Evolutionary conservation across 176 grass and related monocot species (phyloP).

Genomic region (Pontederia crassipes): DNA sequence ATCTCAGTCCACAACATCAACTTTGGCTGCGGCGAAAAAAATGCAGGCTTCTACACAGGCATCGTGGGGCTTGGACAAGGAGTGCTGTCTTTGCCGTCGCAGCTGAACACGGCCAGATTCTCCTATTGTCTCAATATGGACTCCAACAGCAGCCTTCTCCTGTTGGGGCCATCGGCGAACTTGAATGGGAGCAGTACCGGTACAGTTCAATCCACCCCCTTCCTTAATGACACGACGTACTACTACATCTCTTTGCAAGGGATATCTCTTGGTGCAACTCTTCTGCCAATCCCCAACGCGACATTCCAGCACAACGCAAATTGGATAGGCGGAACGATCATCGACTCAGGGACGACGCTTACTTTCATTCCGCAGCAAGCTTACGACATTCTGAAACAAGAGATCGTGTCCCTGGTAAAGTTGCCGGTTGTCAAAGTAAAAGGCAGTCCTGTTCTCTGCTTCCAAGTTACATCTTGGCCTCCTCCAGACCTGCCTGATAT

Average conservation of each 20-base stretch:
- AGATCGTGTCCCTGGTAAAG: conserved; percentile 23
- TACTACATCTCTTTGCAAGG: conserved; percentile 60
- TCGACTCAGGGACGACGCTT: conserved; percentile 48
- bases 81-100: conserved; percentile 34
- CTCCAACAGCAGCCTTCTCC: conserved; percentile 24
- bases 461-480: conserved; percentile 2
- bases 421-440: not conserved
- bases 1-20: conserved; percentile 6
- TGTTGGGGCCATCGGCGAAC: conserved; percentile 40
- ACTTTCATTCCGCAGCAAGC: conserved; percentile 29
- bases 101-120: conserved; percentile 35
- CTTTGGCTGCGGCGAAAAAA: conserved; percentile 46
- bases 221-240: conserved; percentile 27
- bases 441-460: conserved; percentile 35
- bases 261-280: conserved; percentile 24
- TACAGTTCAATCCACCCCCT: conserved; percentile 31
- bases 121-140: conserved; percentile 44
- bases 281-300: conserved; percentile 5
- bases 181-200: conserved; percentile 3
- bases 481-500: conserved; percentile 20
- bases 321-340: conserved; percentile 34
- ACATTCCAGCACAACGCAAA: conserved; percentile 3
- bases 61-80: not conserved
- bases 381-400: conserved; percentile 27
- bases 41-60: conserved; percentile 30